Conservation (phyloP, 495 filamentous ascomycete genomes). For the Penicillium daleae region DNA sequence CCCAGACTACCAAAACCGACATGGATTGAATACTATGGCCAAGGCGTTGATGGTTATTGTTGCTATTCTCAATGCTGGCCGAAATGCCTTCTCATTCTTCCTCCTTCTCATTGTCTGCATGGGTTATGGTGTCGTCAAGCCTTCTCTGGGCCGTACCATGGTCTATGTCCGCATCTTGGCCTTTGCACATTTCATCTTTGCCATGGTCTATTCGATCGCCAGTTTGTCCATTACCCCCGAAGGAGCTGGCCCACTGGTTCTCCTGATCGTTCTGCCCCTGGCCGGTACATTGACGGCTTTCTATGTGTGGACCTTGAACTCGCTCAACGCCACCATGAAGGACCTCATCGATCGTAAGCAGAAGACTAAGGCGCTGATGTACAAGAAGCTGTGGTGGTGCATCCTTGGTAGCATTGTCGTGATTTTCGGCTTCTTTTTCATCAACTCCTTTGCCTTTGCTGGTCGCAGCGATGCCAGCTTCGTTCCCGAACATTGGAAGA, state of each 20-base stretch:
- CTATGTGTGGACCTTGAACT: slow-evolving; percentile 99
- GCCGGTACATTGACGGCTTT: slow-evolving; percentile 93
- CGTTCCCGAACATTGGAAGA: slow-evolving; percentile 94
- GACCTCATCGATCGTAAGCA: slow-evolving; percentile 93
- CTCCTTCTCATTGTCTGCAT: slow-evolving; percentile 98
- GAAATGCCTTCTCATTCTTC: slow-evolving; percentile 99
- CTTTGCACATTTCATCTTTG: slow-evolving; percentile 90
- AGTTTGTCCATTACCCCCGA: slow-evolving; percentile 84
- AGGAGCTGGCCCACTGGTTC: slow-evolving; percentile 77
- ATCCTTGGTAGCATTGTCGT: slow-evolving; percentile 90
- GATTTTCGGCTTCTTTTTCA: slow-evolving; percentile 94
- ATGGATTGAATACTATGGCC: slow-evolving; percentile 77
- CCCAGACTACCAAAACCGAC: slow-evolving; percentile 84
- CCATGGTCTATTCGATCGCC: slow-evolving; percentile 88
- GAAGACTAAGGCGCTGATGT: slow-evolving; percentile 91
- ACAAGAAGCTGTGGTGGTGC: slow-evolving; percentile 98
- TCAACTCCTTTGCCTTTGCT: slow-evolving; percentile 93
- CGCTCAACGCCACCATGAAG: slow-evolving; percentile 91
- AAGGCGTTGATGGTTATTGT: slow-evolving; percentile 89
- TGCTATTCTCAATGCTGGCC: slow-evolving; percentile 85
- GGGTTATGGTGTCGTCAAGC: slow-evolving; percentile 98
- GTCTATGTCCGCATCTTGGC: slow-evolving; percentile 90
- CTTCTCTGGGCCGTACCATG: slow-evolving; percentile 91
- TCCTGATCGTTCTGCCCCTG: slow-evolving; percentile 91
- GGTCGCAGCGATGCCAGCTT: slow-evolving; percentile 81